Base-by-base conservation (phyloP, 192 early-diverging fungal species). In the Jimgerdemannia lactiflua region DNA sequence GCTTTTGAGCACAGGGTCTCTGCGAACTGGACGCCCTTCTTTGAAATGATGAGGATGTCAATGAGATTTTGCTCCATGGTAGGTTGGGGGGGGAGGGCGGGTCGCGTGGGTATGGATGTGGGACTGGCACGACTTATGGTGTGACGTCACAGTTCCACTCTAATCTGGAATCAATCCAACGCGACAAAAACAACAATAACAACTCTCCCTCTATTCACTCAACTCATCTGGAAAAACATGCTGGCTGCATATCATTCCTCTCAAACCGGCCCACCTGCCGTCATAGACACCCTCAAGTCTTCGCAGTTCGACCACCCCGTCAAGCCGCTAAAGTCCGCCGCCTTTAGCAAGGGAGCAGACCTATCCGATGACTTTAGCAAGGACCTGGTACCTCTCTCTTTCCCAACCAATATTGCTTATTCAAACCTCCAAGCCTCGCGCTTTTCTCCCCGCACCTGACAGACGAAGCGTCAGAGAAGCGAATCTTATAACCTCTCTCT, bases 51-150 rank as follows among this genome's bases (percentile, higher is more conserved):
- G 3, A 83, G 65, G 20, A 83, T 59, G 7, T 65, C 73, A 3
- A 83, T 79, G 11, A 83, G 42, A 18, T 83, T 68, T 59, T 79
- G 75, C 64, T 83, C 77, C 75, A 82, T 82, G 18, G 41, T 59
- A 44, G 39, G 73, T 42, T 29, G 29, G 29, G 29, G 29, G 29
- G 29, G 29, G 29, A 29, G 29, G 29, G 29, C 29, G 29, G 49
- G 14, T 59, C 49, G 49, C 49, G 49, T 14, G n/a, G n/a, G n/a
- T n/a, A n/a, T n/a, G n/a, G n/a, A n/a, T n/a, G n/a, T n/a, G n/a
- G n/a, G n/a, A n/a, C n/a, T n/a, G 14, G 14, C 49, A 6, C 49
- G 14, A 59, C 6, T 10, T 59, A 14, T 6, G 49, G 49, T 14
- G 49, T 10, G 14, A 14, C 49, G 6, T 59, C 8, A 6, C 6